Evolutionary conservation across 371 early-diverging fungal species (phyloP).

Genomic region (Mucor irregularis): DNA sequence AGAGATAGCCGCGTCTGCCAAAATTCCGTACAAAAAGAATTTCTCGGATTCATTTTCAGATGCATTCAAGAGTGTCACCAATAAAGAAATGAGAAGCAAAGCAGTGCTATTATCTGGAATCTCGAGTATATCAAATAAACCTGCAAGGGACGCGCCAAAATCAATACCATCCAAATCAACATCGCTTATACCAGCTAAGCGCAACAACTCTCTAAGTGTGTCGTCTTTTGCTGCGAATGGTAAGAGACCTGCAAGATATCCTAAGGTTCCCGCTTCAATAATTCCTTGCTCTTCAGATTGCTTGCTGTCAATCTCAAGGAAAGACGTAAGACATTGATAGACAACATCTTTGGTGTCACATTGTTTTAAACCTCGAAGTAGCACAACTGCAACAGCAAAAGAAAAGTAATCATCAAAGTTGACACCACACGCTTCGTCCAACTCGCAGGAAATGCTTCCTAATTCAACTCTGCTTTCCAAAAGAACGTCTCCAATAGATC

Average conservation of each 20-base stretch:
- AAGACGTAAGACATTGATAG: conserved; percentile 64
- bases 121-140: conserved; percentile 68
- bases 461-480: conserved; percentile 69
- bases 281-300: conserved; percentile 47
- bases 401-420: conserved; percentile 85
- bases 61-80: conserved; percentile 81
- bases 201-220: conserved; percentile 62
- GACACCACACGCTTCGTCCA: conserved; percentile 76
- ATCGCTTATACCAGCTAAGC: conserved; percentile 57
- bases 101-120: conserved; percentile 73
- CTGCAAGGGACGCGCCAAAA: conserved; percentile 53
- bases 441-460: conserved; percentile 59
- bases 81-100: conserved; percentile 71
- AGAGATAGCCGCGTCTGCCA: conserved; percentile 76
- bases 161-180: conserved; percentile 55
- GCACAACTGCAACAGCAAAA: conserved; percentile 78
- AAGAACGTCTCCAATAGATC: conserved; percentile 66
- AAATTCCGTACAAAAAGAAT: conserved; percentile 79
- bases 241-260: conserved; percentile 76
- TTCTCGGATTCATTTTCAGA: conserved; percentile 85
- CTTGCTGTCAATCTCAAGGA: conserved; percentile 72
- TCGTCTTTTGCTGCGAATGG: conserved; percentile 69
- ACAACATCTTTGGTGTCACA: conserved; percentile 73
- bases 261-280: conserved; percentile 66
- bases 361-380: conserved; percentile 83